phyloP scores from a whole-genome alignment of 371 early-diverging fungal genomes.

The Chytridium lagenaria region DNA sequence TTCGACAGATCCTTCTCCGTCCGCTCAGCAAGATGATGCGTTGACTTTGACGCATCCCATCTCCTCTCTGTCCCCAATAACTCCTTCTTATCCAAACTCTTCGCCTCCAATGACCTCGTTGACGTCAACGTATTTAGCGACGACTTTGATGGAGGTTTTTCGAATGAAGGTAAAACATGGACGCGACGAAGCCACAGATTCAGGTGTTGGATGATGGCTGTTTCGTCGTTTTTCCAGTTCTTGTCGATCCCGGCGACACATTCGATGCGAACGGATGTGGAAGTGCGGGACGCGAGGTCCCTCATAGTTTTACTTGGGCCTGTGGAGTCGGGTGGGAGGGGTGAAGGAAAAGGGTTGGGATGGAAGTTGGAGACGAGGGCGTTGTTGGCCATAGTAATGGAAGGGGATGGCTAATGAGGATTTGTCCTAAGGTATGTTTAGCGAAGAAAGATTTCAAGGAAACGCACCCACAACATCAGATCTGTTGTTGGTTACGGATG shows the following conservation, averaged over 20 bases:
- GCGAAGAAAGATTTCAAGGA: background rate
- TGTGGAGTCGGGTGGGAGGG: no score
- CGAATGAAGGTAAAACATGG: background rate
- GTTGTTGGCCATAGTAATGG: background rate
- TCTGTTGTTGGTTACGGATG: conserved; percentile 19
- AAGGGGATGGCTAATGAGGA: background rate
- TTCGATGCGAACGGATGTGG: background rate
- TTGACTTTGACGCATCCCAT: no score
- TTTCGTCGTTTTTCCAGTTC: conserved; percentile 7
- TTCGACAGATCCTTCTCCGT: no score
- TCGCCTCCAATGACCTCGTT: no score
- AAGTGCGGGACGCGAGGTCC: no score
- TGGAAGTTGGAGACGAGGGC: background rate
- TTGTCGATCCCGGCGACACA: background rate
- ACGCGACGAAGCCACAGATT: background rate
- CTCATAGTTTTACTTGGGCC: no score
- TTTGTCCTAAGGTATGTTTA: background rate
- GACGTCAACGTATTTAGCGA: no score
- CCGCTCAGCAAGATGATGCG: no score
- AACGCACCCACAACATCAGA: conserved; percentile 12
- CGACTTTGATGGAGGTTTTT: no score
- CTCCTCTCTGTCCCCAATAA: no score
- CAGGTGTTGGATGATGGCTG: background rate
- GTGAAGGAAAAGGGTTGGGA: conserved; percentile 2
- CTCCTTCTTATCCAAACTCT: no score